Conservation (phyloP, 1,284 basidiomycete species). For the Hemileia vastatrix region DNA sequence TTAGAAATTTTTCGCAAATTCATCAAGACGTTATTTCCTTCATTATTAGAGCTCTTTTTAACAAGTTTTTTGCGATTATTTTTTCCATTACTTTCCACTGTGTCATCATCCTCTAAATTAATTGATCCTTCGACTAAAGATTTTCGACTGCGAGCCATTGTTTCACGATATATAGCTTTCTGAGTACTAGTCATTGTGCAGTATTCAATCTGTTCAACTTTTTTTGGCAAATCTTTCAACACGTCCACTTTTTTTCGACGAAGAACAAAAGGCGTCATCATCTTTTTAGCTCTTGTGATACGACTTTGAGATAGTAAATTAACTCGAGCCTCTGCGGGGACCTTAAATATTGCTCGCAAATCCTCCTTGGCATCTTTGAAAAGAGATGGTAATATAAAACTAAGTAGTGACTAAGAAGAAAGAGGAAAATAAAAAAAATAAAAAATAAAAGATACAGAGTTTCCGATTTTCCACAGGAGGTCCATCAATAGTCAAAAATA, state of each 20-base stretch:
- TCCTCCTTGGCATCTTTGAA: slow-evolving; percentile 65
- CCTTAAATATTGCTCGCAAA: slow-evolving; percentile 91
- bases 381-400: slow-evolving; percentile 89
- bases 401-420: slow-evolving; percentile 73
- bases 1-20: slow-evolving; percentile 88
- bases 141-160: slow-evolving; percentile 71
- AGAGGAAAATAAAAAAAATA: background rate
- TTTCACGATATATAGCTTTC: slow-evolving; percentile 71
- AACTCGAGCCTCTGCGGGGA: slow-evolving; percentile 74
- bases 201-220: slow-evolving; percentile 83
- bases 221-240: slow-evolving; percentile 79
- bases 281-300: slow-evolving; percentile 87
- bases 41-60: slow-evolving; percentile 22
- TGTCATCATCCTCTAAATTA: slow-evolving; percentile 45
- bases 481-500: slow-evolving; percentile 14
- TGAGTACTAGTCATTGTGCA: slow-evolving; percentile 85
- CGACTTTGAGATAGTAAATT: slow-evolving; percentile 79
- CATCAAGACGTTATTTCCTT: slow-evolving; percentile 70
- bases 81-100: slow-evolving; percentile 48
- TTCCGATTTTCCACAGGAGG: background rate
- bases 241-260: slow-evolving; percentile 91
- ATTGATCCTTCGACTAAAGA: slow-evolving; percentile 56
- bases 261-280: slow-evolving; percentile 98
- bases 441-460: background rate
- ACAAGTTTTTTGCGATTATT: slow-evolving; percentile 48